A percentile compares a stretch with the other conserved stretches of the same genome.
phyloP scores from a whole-genome alignment of 768 basidiomycete genomes.

The Mycena rebaudengoi region DNA sequence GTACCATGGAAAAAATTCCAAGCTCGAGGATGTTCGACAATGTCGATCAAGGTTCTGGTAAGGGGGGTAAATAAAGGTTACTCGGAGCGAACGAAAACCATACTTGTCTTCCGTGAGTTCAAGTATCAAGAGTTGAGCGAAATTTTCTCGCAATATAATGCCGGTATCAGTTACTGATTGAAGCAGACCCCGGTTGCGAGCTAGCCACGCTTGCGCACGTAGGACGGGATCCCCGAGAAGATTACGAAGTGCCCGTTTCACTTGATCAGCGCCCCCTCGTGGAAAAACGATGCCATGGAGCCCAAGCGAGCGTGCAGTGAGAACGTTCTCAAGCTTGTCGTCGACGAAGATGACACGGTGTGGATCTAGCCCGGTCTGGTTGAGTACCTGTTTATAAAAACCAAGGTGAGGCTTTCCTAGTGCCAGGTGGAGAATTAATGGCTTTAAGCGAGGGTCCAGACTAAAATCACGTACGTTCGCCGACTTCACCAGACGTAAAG shows the following conservation, averaged over 20 bases:
- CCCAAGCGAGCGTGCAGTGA: conserved; percentile 65
- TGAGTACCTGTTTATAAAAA: conserved; percentile 60
- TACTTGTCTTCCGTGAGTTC: conserved; percentile 57
- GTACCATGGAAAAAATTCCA: conserved; percentile 67
- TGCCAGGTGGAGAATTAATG: neutral
- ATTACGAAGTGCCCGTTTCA: conserved; percentile 56
- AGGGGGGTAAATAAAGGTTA: neutral
- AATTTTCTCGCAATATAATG: conserved; percentile 57
- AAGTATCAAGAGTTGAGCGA: conserved; percentile 65
- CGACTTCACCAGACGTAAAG: conserved; percentile 60
- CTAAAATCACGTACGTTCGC: conserved; percentile 62
- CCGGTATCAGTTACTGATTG: conserved; percentile 55
- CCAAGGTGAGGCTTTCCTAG: conserved; percentile 41
- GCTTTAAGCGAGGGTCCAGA: no score
- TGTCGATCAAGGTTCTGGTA: conserved; percentile 52
- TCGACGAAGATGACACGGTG: conserved; percentile 62
- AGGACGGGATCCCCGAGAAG: conserved; percentile 55
- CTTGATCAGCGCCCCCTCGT: conserved; percentile 44
- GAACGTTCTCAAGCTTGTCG: conserved; percentile 66
- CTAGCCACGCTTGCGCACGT: conserved; percentile 53
- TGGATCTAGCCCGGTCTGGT: conserved; percentile 54
- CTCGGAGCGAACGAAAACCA: neutral
- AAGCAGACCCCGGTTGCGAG: conserved; percentile 47
- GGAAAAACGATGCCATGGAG: conserved; percentile 60
- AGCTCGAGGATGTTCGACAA: conserved; percentile 49